These are phyloP conservation scores for Caloboletus firmus DNA, from an alignment of 1,284 basidiomycete genomes.

Conservation along the genomic window DNA sequence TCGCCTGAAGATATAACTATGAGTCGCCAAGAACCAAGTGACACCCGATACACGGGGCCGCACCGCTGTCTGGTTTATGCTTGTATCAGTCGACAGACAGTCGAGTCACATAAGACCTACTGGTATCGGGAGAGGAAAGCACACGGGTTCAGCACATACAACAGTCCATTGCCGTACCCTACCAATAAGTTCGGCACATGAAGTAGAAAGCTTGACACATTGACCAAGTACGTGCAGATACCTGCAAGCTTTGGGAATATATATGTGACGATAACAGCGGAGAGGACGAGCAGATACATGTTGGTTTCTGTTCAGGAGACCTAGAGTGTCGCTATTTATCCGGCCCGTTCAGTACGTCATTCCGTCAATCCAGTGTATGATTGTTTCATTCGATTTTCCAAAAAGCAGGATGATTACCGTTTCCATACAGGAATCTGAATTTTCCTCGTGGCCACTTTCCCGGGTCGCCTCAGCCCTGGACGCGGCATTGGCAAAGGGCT, in stretches of 20 bases:
- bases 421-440: not conserved
- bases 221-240: not conserved
- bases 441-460: too few relatives aligned
- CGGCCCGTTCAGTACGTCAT: not conserved
- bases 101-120: constrained; percentile 11
- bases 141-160: constrained; percentile 17
- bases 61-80: constrained; percentile 8
- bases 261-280: not conserved
- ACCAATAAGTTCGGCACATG: constrained; percentile 13
- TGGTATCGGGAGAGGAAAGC: constrained; percentile 23
- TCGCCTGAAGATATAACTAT: constrained; percentile 18
- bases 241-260: not conserved
- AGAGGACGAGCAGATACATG: constrained; percentile 8
- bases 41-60: constrained; percentile 19
- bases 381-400: not conserved
- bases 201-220: not conserved
- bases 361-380: not conserved
- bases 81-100: not conserved
- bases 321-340: constrained; percentile 10
- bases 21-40: constrained; percentile 19
- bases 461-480: too few relatives aligned
- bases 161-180: constrained; percentile 20
- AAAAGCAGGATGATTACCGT: too few relatives aligned
- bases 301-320: not conserved
- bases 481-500: too few relatives aligned